phyloP scores from a whole-genome alignment of 1,284 basidiomycete species.

The Chondrostereum purpureum region DNA sequence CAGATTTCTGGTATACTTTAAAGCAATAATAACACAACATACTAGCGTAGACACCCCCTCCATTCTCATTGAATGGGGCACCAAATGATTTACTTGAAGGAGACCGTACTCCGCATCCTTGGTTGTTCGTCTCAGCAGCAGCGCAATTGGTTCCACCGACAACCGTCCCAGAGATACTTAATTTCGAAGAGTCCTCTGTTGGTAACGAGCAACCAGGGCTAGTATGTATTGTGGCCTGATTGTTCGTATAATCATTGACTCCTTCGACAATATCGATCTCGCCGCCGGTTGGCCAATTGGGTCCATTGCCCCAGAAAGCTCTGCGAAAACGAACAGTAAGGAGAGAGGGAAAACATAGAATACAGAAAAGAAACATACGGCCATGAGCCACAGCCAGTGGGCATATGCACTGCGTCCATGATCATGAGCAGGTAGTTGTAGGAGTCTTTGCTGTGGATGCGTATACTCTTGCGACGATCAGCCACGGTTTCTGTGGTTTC shows the following conservation, averaged over 20 bases:
- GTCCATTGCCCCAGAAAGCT: too few relatives aligned
- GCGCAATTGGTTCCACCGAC: slow-evolving; percentile 2
- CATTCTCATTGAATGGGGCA: slow-evolving; percentile 13
- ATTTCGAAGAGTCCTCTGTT: slow-evolving; percentile 9
- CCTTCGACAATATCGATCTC: slow-evolving; percentile 42
- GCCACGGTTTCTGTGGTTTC: slow-evolving; percentile 72
- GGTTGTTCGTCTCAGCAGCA: slow-evolving; percentile 8
- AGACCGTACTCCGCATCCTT: slow-evolving; percentile 11
- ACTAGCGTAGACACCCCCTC: slow-evolving; percentile 12
- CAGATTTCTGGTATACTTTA: too few relatives aligned
- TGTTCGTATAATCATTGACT: slow-evolving; percentile 24
- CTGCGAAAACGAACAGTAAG: too few relatives aligned
- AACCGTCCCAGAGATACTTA: slow-evolving; percentile 5
- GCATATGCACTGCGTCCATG: slow-evolving; percentile 86
- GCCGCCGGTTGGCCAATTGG: slow-evolving; percentile 58
- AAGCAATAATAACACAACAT: too few relatives aligned
- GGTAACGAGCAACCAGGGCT: slow-evolving; percentile 23
- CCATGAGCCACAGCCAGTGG: slow-evolving; percentile 85
- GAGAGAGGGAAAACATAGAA: too few relatives aligned
- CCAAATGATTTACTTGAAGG: slow-evolving; percentile 9
- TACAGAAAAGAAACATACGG: slow-evolving; percentile 54
- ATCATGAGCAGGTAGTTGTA: slow-evolving; percentile 70
- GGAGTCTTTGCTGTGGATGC: slow-evolving; percentile 60
- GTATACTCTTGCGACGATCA: slow-evolving; percentile 64
- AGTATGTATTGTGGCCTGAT: slow-evolving; percentile 28